A percentile compares a stretch with the other conserved stretches of the same genome.
These are phyloP conservation scores for Pythium graminicola DNA, from an alignment of 352 stramenopile species.

Conservation along the genomic window DNA sequence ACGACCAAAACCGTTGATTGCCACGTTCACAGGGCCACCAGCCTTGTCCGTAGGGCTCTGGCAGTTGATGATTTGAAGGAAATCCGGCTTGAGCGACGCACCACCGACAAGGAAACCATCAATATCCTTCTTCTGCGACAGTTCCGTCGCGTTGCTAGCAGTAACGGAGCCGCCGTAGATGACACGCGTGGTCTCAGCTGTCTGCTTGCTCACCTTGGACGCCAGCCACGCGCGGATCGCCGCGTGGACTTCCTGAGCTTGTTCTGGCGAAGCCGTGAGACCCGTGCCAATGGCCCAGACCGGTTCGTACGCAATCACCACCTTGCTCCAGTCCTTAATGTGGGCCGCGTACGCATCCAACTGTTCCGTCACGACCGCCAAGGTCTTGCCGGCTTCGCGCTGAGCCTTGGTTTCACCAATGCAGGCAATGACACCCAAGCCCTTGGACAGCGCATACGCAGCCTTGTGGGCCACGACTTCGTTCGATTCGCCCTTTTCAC, in stretches of 20 bases:
- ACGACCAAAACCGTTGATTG: slow-evolving; percentile 99
- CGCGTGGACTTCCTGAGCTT: slow-evolving; percentile 97
- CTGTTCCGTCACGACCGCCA: slow-evolving; percentile 92
- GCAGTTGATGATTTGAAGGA: slow-evolving; percentile 96
- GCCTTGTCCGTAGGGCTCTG: slow-evolving; percentile 49
- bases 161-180: slow-evolving; percentile 97
- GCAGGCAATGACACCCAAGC: slow-evolving; percentile 94
- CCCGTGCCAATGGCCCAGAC: slow-evolving; percentile 98
- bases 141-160: slow-evolving; percentile 87
- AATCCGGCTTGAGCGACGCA: slow-evolving; percentile 96
- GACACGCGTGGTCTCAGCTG: slow-evolving; percentile 91
- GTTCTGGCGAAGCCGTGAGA: slow-evolving; percentile 95
- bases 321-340: slow-evolving; percentile 91
- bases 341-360: slow-evolving; percentile 86
- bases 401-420: slow-evolving; percentile 96
- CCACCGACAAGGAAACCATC: slow-evolving; percentile 98
- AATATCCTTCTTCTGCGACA: slow-evolving; percentile 95
- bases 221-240: slow-evolving; percentile 93
- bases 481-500: slow-evolving; percentile 90
- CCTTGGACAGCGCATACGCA: slow-evolving; percentile 89
- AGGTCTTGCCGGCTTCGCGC: slow-evolving; percentile 89
- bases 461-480: slow-evolving; percentile 92
- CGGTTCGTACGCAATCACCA: slow-evolving; percentile 97
- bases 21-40: slow-evolving; percentile 86
- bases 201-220: slow-evolving; percentile 87